phyloP scores from a whole-genome alignment of 495 filamentous ascomycete species.

The Tuber calosporum region DNA sequence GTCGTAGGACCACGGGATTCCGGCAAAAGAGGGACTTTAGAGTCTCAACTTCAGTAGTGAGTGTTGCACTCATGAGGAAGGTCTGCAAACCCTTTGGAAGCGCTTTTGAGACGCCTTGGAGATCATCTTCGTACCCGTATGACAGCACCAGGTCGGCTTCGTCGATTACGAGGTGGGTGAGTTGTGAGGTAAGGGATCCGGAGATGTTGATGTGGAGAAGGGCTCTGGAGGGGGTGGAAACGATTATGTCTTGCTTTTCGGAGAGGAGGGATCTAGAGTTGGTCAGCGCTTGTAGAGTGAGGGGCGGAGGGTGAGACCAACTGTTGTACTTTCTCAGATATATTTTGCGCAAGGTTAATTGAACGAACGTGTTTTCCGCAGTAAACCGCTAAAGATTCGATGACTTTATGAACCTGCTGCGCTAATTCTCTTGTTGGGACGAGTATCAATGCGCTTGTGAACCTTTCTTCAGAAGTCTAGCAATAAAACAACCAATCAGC shows the following conservation, averaged over 20 bases:
- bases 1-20: conserved; percentile 64
- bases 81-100: conserved; percentile 83
- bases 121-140: conserved; percentile 88
- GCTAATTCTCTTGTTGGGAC: conserved; percentile 93
- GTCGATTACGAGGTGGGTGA: conserved; percentile 81
- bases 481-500: not conserved
- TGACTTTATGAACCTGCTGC: conserved; percentile 70
- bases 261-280: conserved; percentile 60
- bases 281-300: not conserved
- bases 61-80: conserved; percentile 85
- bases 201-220: conserved; percentile 62
- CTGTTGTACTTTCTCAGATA: conserved; percentile 73
- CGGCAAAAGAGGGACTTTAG: conserved; percentile 81
- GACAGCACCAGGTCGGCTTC: conserved; percentile 92
- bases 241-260: conserved; percentile 79
- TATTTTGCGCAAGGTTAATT: conserved; percentile 78
- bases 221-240: conserved; percentile 77
- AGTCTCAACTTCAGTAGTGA: conserved; percentile 76
- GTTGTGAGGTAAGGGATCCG: conserved; percentile 54
- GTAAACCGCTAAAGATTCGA: conserved; percentile 65
- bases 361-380: conserved; percentile 74
- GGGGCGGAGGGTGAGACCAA: conserved; percentile 8
- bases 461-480: conserved; percentile 21
- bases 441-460: conserved; percentile 64
- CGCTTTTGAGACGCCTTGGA: conserved; percentile 64